Evolutionary conservation across 75 land plant genomes (phyloP).

Genomic region (Sequoia sempervirens): DNA sequence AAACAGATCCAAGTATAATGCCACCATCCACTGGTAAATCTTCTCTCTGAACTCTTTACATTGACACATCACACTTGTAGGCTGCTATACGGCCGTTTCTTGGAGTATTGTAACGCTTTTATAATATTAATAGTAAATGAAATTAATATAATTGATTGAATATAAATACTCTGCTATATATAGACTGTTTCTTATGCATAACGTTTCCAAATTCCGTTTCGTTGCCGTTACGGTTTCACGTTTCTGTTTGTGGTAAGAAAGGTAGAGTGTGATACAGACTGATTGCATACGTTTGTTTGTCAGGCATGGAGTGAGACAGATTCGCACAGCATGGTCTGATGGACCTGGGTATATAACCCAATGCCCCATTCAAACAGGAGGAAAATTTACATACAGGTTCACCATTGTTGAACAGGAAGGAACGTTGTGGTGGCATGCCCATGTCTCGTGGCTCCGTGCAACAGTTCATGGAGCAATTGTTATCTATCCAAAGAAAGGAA

Average conservation of each 20-base stretch:
- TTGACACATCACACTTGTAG: not conserved
- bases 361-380: conserved; percentile 29
- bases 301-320: not conserved
- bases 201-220: too few relatives aligned
- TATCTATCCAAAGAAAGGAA: conserved; percentile 14
- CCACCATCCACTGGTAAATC: conserved; percentile 10
- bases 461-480: conserved; percentile 34
- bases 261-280: too few relatives aligned
- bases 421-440: not conserved
- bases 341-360: conserved; percentile 40
- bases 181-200: too few relatives aligned
- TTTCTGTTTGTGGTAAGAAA: not conserved
- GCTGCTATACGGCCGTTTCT: not conserved
- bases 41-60: too few relatives aligned
- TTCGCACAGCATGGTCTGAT: not conserved
- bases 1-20: not conserved
- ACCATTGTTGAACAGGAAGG: not conserved
- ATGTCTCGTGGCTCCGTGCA: conserved; percentile 17
- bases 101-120: too few relatives aligned
- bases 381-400: conserved; percentile 12
- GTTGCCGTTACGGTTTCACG: too few relatives aligned
- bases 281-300: not conserved
- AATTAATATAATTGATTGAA: too few relatives aligned
- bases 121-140: too few relatives aligned
- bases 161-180: too few relatives aligned